These are phyloP conservation scores for Lichtheimia corymbifera DNA, from an alignment of 371 early-diverging fungal genomes.

Conservation along the genomic window DNA sequence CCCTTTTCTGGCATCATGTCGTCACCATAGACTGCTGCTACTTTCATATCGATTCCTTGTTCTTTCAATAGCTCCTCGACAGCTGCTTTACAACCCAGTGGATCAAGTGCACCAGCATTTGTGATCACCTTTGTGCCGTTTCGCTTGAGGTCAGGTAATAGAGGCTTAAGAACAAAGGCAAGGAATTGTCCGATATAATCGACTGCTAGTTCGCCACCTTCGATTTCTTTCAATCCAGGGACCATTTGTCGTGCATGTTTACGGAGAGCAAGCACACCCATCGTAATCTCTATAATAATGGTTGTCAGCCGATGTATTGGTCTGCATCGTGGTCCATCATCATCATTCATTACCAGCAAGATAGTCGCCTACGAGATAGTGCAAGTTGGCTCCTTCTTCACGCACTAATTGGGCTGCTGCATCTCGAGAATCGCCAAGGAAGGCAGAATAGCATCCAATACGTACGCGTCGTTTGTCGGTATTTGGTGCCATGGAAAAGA, in stretches of 20 bases:
- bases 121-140: slow-evolving; percentile 69
- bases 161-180: slow-evolving; percentile 46
- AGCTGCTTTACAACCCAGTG: slow-evolving; percentile 63
- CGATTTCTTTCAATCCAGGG: slow-evolving; percentile 31
- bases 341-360: slow-evolving; percentile 49
- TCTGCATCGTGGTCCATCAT: too few relatives aligned
- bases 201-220: slow-evolving; percentile 38
- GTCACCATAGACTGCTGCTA: slow-evolving; percentile 76
- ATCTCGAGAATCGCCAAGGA: slow-evolving; percentile 69
- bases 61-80: slow-evolving; percentile 60
- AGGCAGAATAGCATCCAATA: slow-evolving; percentile 72
- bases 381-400: slow-evolving; percentile 62
- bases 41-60: slow-evolving; percentile 47
- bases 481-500: slow-evolving; percentile 1
- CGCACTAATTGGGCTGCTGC: slow-evolving; percentile 73
- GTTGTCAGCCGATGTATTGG: too few relatives aligned
- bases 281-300: slow-evolving; percentile 60
- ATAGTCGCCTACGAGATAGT: slow-evolving; percentile 73
- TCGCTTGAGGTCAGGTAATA: slow-evolving; percentile 54
- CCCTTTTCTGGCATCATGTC: slow-evolving; percentile 46
- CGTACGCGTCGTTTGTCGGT: slow-evolving; percentile 38
- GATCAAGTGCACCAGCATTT: slow-evolving; percentile 77
- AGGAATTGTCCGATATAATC: slow-evolving; percentile 65
- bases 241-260: slow-evolving; percentile 41
- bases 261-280: slow-evolving; percentile 63